phyloP scores from a whole-genome alignment of 495 filamentous ascomycete species.

The Venustampulla echinocandica region DNA sequence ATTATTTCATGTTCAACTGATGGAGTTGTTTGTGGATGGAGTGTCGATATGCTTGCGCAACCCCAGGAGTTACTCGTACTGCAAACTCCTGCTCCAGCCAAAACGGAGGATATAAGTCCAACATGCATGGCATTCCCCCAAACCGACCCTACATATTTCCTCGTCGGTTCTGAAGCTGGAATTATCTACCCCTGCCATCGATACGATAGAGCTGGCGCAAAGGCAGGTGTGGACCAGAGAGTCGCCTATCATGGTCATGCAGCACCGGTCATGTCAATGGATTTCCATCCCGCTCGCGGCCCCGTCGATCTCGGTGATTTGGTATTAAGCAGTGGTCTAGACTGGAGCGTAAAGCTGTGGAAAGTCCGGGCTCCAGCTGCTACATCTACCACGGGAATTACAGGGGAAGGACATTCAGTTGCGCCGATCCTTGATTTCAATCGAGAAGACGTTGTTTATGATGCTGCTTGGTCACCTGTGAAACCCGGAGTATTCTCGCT shows the following conservation, averaged over 20 bases:
- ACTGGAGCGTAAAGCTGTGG: constrained; percentile 98
- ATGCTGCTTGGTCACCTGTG: constrained; percentile 86
- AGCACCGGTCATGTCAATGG: constrained; percentile 89
- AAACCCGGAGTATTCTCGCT: constrained; percentile 88
- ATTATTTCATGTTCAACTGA: constrained; percentile 95
- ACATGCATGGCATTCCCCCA: constrained; percentile 95
- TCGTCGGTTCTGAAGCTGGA: constrained; percentile 93
- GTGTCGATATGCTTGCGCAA: constrained; percentile 90
- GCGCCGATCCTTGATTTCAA: constrained; percentile 78
- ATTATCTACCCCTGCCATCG: constrained; percentile 92
- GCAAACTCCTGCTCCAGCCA: constrained; percentile 72
- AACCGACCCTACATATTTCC: constrained; percentile 93
- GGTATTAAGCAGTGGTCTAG: constrained; percentile 73
- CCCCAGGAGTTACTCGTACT: constrained; percentile 90
- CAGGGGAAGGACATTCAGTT: constrained; percentile 36
- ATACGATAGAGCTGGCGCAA: constrained; percentile 92
- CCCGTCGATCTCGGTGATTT: constrained; percentile 93
- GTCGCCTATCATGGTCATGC: constrained; percentile 80
- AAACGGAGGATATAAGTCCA: constrained; percentile 90
- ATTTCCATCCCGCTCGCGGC: constrained; percentile 88
- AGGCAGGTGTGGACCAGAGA: constrained; percentile 83
- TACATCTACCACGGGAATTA: constrained; percentile 43
- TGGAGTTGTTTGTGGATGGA: constrained; percentile 93
- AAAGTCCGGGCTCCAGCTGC: constrained; percentile 74
- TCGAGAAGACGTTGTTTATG: constrained; percentile 93